phyloP scores from a whole-genome alignment of 2,329 filamentous ascomycete genomes.

The Neurospora sp. region DNA sequence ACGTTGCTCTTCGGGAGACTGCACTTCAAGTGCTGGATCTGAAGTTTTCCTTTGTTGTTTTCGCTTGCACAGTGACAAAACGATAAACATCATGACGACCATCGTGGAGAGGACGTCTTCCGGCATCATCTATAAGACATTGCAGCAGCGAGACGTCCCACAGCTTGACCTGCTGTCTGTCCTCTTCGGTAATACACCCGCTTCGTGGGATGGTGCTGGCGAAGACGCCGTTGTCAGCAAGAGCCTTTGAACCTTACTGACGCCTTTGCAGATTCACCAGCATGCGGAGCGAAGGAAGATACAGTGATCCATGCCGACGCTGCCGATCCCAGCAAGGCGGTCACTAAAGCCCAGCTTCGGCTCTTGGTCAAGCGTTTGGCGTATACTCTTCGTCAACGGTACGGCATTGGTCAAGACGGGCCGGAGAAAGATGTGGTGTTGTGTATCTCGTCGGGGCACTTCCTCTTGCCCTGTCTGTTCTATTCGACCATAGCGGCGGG shows the following conservation, averaged over 20 bases:
- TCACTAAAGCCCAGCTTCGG: conserved; percentile 43
- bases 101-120: conserved; percentile 19
- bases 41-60: neutral
- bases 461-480: conserved; percentile 41
- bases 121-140: conserved; percentile 29
- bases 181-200: conserved; percentile 27
- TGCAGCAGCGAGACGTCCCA: conserved; percentile 24
- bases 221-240: neutral
- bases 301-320: conserved; percentile 48
- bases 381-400: conserved; percentile 41
- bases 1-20: neutral
- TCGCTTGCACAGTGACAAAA: neutral
- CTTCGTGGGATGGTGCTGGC: neutral
- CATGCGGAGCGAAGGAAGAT: conserved; percentile 30
- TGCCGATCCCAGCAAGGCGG: conserved; percentile 37
- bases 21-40: neutral
- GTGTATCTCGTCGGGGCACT: conserved; percentile 45
- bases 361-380: conserved; percentile 41
- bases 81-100: conserved; percentile 17
- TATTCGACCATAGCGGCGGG: conserved; percentile 48
- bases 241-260: neutral
- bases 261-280: conserved; percentile 24
- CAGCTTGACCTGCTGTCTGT: conserved; percentile 32
- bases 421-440: conserved; percentile 43
- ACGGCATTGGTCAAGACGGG: conserved; percentile 39